Percentiles rank a stretch among this genome's conserved stretches.
phyloP scores from a whole-genome alignment of 371 early-diverging fungal species.

The Syncephalastrum contaminatum region DNA sequence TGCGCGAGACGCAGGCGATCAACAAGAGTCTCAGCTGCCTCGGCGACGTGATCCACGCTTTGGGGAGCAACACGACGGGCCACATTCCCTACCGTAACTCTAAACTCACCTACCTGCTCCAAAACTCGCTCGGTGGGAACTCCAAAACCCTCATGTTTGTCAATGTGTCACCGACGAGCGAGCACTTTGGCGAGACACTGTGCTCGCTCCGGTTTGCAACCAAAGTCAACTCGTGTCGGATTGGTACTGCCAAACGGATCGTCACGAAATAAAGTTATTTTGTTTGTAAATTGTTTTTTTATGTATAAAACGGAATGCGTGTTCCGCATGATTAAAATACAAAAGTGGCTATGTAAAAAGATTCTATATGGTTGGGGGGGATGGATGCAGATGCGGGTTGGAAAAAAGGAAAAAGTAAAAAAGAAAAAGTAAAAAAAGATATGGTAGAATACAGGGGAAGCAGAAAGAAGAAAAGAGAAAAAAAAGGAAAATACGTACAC shows the following conservation, averaged over 20 bases:
- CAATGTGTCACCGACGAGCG: conserved; percentile 82
- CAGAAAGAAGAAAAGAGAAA: not conserved
- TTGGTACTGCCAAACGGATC: conserved; percentile 59
- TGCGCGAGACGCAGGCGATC: conserved; percentile 96
- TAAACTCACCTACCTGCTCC: conserved; percentile 92
- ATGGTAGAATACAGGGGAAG: conserved; percentile 5
- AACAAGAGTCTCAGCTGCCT: conserved; percentile 94
- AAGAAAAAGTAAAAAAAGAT: conserved; percentile 7
- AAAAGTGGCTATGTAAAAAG: too few relatives aligned
- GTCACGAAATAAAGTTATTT: conserved; percentile 1
- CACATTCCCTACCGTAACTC: conserved; percentile 98
- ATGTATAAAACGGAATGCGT: too few relatives aligned
- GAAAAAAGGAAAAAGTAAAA: conserved; percentile 1
- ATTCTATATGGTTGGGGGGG: too few relatives aligned
- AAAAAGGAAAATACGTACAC: conserved; percentile 4
- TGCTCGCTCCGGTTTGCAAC: conserved; percentile 96
- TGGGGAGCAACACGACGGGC: conserved; percentile 71
- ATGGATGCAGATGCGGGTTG: too few relatives aligned
- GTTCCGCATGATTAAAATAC: too few relatives aligned
- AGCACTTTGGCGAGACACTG: conserved; percentile 84
- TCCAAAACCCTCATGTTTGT: conserved; percentile 99
- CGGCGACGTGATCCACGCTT: conserved; percentile 93
- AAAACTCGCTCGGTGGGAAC: conserved; percentile 90
- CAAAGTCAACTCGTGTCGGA: conserved; percentile 78
- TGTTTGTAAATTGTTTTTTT: too few relatives aligned